phyloP scores from a whole-genome alignment of 169 alveolate species.

The Prorocentrum cordatum region DNA sequence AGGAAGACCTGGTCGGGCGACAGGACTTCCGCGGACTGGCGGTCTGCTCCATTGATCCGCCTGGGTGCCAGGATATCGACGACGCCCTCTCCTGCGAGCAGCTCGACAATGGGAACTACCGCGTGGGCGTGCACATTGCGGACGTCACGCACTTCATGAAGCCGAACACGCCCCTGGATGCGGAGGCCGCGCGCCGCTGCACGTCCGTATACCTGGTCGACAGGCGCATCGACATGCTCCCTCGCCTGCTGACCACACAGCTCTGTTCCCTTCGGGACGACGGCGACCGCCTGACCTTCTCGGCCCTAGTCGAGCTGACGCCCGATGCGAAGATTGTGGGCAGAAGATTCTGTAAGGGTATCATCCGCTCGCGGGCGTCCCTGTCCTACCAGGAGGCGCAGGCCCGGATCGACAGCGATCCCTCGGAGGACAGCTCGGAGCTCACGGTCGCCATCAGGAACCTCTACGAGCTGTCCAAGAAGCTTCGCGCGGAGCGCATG shows the following conservation, averaged over 20 bases:
- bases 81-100: conserved; percentile 90
- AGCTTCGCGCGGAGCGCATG: neutral
- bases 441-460: conserved; percentile 3
- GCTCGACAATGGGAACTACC: conserved; percentile 71
- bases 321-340: conserved; percentile 23
- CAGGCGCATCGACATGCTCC: conserved; percentile 96
- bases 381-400: conserved; percentile 50
- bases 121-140: conserved; percentile 91
- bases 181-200: conserved; percentile 91
- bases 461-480: neutral
- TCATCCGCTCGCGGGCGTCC: conserved; percentile 9
- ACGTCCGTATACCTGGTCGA: conserved; percentile 90
- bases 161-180: conserved; percentile 89
- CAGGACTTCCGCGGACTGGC: conserved; percentile 7
- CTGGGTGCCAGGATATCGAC: conserved; percentile 95
- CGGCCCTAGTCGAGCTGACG: conserved; percentile 45
- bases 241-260: conserved; percentile 80
- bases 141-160: conserved; percentile 96
- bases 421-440: neutral
- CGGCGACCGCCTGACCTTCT: conserved; percentile 54
- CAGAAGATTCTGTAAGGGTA: neutral
- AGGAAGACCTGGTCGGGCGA: neutral
- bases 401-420: neutral
- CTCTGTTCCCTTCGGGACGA: conserved; percentile 35
- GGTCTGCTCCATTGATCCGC: conserved; percentile 43